These are phyloP conservation scores for Rhodotorula glutinis DNA, from an alignment of 1,284 basidiomycete genomes.

Conservation along the genomic window DNA sequence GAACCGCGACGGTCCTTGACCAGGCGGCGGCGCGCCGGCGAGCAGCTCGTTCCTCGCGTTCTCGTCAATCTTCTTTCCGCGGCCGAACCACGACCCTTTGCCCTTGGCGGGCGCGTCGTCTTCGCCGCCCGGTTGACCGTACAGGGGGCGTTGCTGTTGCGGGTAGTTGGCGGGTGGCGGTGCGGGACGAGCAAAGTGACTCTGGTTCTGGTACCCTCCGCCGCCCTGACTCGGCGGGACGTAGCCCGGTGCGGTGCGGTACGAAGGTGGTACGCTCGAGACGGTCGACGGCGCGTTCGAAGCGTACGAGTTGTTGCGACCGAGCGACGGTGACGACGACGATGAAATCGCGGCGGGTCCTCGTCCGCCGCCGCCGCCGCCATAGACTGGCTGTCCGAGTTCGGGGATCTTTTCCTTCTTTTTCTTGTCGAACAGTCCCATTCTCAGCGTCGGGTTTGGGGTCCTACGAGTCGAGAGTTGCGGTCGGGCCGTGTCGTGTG, in stretches of 20 bases:
- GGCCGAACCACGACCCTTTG: slow-evolving; percentile 24
- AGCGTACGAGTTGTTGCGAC: background rate
- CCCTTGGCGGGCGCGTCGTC: slow-evolving; percentile 9
- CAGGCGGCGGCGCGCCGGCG: slow-evolving; percentile 23
- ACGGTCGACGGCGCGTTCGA: slow-evolving; percentile 8
- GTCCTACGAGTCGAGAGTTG: too few species aligned
- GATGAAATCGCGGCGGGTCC: background rate
- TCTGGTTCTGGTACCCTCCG: slow-evolving; percentile 21
- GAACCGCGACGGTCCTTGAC: background rate
- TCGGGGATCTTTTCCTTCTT: slow-evolving; percentile 42
- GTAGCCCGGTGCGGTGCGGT: slow-evolving; percentile 29
- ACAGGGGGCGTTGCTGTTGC: slow-evolving; percentile 1
- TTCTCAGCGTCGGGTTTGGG: too few species aligned
- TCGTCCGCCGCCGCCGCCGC: background rate
- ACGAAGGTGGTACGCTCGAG: slow-evolving; percentile 29
- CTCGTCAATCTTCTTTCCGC: slow-evolving; percentile 32
- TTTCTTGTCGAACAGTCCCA: slow-evolving; percentile 41
- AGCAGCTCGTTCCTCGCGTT: slow-evolving; percentile 24
- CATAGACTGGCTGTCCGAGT: slow-evolving; percentile 11
- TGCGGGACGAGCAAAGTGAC: slow-evolving; percentile 19
- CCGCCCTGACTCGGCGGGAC: slow-evolving; percentile 35
- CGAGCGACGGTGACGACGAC: background rate
- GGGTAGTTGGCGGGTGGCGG: slow-evolving; percentile 7
- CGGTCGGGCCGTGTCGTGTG: too few species aligned
- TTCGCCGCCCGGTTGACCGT: background rate